Evolutionary conservation across 352 stramenopile species (phyloP), one percentile per base, ranked within the genome.

Genomic region (Phytopythium boreale): DNA sequence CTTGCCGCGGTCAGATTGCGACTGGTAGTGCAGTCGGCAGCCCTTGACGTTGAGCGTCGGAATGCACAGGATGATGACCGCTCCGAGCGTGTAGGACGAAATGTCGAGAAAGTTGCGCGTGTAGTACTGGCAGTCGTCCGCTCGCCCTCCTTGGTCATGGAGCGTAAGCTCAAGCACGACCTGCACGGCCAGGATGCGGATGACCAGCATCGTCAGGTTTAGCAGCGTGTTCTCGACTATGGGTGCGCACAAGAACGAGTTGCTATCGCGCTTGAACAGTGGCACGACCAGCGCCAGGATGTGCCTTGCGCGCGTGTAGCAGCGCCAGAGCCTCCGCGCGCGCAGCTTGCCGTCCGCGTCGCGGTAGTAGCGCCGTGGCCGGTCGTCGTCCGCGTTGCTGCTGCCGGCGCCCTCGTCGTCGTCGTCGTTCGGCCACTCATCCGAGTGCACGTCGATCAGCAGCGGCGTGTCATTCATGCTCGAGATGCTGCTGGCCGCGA

Each of bases 181-280:
- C 19, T 77, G 59, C 50, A 87, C 78, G n/a, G 82, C 64, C 15
- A 89, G 27, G 27, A 89, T 47, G 22, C 83, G 64, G 0, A 90
- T 24, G 37, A 86, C 79, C 49, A 90, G 75, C n/a, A 79, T 63
- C 11, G 70, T 62, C 51, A 92, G 56, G 62, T 91, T 94, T 46
- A 90, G 74, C 68, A 75, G 66, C 64, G 83, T 89, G 62, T 90
- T 90, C 63, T 79, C 83, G 60, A 94, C 76, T 82, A 94, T 89
- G 20, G 74, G 62, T 1, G 80, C 75, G 59, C 83, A 83, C 56
- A 92, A 67, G 41, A 89, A 94, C 62, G 82, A 92, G 63, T 94
- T 94, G 77, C 79, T 83, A 67, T 92, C 83, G 58, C 70, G 67
- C 56, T 89, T 87, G 59, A 90, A 80, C 53, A 80, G 71, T 64